Percentiles rank a stretch among this genome's conserved stretches.
phyloP scores from a whole-genome alignment of 2,329 filamentous ascomycete genomes.

The Pseudophaeomoniella oleicola region DNA sequence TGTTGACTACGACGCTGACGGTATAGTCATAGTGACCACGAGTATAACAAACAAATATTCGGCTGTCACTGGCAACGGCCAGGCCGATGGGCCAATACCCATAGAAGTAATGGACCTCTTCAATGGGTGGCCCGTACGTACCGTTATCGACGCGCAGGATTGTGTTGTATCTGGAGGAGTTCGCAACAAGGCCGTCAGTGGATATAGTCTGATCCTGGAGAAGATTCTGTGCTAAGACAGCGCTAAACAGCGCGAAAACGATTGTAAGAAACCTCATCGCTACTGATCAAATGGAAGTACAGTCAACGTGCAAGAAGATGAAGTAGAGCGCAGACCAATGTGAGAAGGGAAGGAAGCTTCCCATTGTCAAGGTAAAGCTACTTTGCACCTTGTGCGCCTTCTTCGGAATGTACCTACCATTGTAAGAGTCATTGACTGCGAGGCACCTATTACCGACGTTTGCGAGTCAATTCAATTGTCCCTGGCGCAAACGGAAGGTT shows the following conservation, averaged over 20 bases:
- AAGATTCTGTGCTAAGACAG: not conserved
- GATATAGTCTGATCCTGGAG: conserved; percentile 6
- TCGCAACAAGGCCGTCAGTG: conserved; percentile 5
- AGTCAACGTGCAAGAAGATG: too few species aligned
- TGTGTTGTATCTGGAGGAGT: conserved; percentile 5
- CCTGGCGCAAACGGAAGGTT: too few species aligned
- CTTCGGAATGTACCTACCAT: too few species aligned
- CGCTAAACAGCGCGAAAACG: not conserved
- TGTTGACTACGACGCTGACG: conserved; percentile 31
- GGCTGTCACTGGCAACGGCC: conserved; percentile 25
- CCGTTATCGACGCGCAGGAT: conserved; percentile 29
- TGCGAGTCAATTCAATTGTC: too few species aligned
- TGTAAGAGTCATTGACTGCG: too few species aligned
- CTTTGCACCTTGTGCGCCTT: too few species aligned
- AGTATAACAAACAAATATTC: conserved; percentile 31
- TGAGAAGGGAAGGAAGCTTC: too few species aligned
- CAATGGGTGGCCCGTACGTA: conserved; percentile 31
- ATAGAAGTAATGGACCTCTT: conserved; percentile 35
- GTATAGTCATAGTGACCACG: conserved; percentile 32
- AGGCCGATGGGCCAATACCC: conserved; percentile 33
- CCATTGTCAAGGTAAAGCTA: too few species aligned
- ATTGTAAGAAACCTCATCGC: not conserved
- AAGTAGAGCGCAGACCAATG: too few species aligned
- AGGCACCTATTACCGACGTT: too few species aligned
- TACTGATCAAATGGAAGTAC: too few species aligned